Evolutionary conservation across 441 rosid species (phyloP), one percentile per base, ranked within the genome.

Genomic region (Biscutella laevigata): DNA sequence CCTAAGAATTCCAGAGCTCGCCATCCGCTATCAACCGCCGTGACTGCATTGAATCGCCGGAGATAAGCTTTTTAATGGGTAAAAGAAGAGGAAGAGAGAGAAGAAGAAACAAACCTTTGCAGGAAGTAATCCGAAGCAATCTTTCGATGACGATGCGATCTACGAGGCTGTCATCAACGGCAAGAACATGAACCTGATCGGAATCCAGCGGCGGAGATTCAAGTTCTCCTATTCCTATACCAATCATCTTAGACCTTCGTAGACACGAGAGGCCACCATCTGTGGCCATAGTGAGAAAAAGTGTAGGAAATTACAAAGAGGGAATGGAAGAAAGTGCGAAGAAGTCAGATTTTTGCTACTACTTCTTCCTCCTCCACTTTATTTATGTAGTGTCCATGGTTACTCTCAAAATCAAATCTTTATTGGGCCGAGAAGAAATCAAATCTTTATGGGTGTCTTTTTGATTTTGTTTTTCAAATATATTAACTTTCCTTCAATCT

Each of bases 121-220:
- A 90, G 1, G 86, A 79, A 0, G 94, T 70, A 36, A 74, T 80
- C 12, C 62, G 84, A 29, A 90, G 98, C 67, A 90, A 69, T 52
- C 79, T 74, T 70, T 90, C 96, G 36, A 90, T 87, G 62, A 90
- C 81, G 44, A 74, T 84, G 11, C 98, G 84, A 57, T 90, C 98
- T 6, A 87, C 78, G 10, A 71, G 76, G 41, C 94, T 90, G 19
- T 90, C 98, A 67, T 90, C 98, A 1, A 90, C 96, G 6, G 96
- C 98, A 0, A 90, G 64, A 0, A 90, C 96, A 22, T 90, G 98
- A 45, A 78, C 90, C 9, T 77, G 86, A 17, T 68, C 73, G 0
- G 66, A 35, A 35, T 67, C 79, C 28, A 71, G n/a, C 3, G 76
- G 61, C 0, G 79, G 59, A 25, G 71, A 61, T 44, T 78, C 80